Base-by-base conservation (phyloP, 2,329 filamentous ascomycete genomes). In the Trichoderma sp. region DNA sequence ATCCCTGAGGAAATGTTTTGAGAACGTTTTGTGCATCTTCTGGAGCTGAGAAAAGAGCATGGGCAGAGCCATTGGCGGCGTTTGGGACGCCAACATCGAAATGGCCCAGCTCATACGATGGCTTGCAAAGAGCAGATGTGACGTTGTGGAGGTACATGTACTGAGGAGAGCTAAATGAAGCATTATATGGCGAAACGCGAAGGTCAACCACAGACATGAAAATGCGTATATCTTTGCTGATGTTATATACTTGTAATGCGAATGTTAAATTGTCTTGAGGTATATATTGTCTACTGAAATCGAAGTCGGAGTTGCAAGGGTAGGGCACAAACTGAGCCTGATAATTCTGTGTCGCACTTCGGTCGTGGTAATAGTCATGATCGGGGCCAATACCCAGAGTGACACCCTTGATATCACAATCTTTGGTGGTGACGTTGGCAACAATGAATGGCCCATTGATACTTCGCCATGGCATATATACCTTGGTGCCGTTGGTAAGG, bases 321-420 rank as follows among this genome's bases (percentile, higher is more conserved):
- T 75, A 75, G 9, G 69, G 64, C 1, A 64, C 61, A 19, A 73
- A 71, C 9, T 69, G 67, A 9, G 71, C 73, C 61, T 76, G 73
- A 48, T 72, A 75, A 13, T 74, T 75, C 45, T 75, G 74, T 2
- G 74, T 74, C 1, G 72, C 72, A n/a, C 74, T 74, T 13, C 58
- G 67, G 9, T 71, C 42, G n/a, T 73, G 70, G 58, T 74, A 74
- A 35, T 69, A 72, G 50, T 70, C 56, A 22, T 73, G 72, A 35
- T 74, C 70, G 2, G 73, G 73, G 4, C 72, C 70, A 0, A 64
- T 71, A n/a, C 69, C 73, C 15, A 75, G 63, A 22, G 70, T 73
- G 15, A 73, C 69, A 12, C 71, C 71, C 5, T 69, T 74, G 39
- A 75, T 73, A 7, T 72, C 60, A 56, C 74, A 75, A 15, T 71